Base-by-base conservation (phyloP, 2,329 filamentous ascomycete species). In the Epichloe scottii region DNA sequence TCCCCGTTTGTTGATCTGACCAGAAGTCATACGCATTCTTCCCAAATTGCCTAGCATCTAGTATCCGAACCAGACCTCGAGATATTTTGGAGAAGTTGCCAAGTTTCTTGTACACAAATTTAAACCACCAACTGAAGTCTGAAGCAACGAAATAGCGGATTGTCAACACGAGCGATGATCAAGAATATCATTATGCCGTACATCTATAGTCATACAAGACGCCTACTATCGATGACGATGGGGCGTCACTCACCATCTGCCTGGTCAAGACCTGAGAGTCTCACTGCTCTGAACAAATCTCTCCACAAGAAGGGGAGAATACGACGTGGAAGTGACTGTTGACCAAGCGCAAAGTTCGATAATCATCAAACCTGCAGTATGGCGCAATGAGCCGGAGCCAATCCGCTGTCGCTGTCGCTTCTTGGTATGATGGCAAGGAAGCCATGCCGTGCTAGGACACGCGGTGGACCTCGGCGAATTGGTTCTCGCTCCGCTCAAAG, bases 251-350 rank as follows among this genome's bases (percentile, higher is more conserved):
- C 53, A 76, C 74, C 73, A 60, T 73, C 63, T 55, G 68, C 68
- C 12, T 70, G 68, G 51, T 72, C 67, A 23, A 75, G 58, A 5
- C 71, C 70, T 8, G 70, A 62, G 1, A 55, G 59, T 53, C 68
- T 65, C 23, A 66, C 65, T 1, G 67, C 60, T 17, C 63, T 58
- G 17, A 79, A 59, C 11, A 77, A 68, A 57, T 79, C 71, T 54
- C 66, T 66, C 78, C 77, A 81, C 17, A 81, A 62, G 4, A 66
- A 70, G 19, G 75, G 74, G 72, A 72, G 58, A 81, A 80, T 19
- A 70, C 62, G 41, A 56, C 51, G 64, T 74, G 71, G 56, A 76
- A 78, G 10, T 65, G 69, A 40, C 57, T 63, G 46, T 66, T 71
- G 10, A 80, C 76, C 38, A 70, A 69, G 57, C 74, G 78, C 42